A percentile compares a stretch with the other conserved stretches of the same genome.
Evolutionary conservation across 257 asterid species (phyloP).

Genomic region (Mitragyna speciosa): DNA sequence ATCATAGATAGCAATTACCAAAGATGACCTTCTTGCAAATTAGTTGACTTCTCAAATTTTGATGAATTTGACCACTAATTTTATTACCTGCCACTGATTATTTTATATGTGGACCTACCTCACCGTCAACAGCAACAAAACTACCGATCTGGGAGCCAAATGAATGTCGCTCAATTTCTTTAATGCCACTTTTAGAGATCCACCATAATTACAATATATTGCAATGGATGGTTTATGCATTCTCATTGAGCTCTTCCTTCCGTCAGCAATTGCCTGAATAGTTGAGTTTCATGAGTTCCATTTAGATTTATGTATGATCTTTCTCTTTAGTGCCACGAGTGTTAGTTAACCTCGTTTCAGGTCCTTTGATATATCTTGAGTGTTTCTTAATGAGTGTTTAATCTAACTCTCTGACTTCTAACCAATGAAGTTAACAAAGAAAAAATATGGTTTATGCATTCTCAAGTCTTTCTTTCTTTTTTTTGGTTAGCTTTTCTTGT

Average conservation of each 20-base stretch:
- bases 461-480: no score
- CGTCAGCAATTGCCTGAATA: no score
- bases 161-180: slow-evolving; percentile 25
- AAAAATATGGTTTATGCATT: no score
- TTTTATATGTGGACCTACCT: slow-evolving; percentile 10
- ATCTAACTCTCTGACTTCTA: no score
- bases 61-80: background rate
- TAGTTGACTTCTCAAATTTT: background rate
- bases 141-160: slow-evolving; percentile 24
- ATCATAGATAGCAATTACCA: background rate
- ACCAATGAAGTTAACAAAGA: no score
- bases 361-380: no score
- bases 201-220: slow-evolving; percentile 37
- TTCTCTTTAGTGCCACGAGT: no score
- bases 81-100: slow-evolving; percentile 17
- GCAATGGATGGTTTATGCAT: slow-evolving; percentile 28
- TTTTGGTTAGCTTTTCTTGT: background rate
- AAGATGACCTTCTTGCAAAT: background rate
- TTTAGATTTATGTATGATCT: no score
- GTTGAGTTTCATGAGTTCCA: no score
- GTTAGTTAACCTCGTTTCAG: no score
- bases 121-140: slow-evolving; percentile 26
- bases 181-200: slow-evolving; percentile 21
- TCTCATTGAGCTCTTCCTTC: no score
- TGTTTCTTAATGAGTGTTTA: no score